Percentiles rank a stretch among this genome's conserved stretches.
phyloP scores from a whole-genome alignment of 768 basidiomycete genomes.

The Lactifluus hygrophoroides region DNA sequence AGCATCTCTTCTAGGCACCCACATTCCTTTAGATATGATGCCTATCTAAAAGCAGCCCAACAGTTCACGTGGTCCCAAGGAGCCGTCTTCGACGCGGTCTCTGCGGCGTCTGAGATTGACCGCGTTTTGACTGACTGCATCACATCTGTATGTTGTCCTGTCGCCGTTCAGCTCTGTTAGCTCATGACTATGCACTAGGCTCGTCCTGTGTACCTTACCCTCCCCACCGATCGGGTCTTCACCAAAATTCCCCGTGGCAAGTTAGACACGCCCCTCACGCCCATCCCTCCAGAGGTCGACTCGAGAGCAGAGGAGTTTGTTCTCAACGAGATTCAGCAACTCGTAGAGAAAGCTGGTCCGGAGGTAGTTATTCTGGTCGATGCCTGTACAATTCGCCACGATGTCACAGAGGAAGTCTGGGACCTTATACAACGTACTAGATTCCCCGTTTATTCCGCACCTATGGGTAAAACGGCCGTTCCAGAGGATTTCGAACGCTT shows the following conservation, averaged over 20 bases:
- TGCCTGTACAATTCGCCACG: constrained; percentile 70
- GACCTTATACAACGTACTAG: constrained; percentile 56
- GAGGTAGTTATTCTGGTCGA: constrained; percentile 74
- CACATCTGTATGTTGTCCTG: background rate
- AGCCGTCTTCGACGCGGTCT: constrained; percentile 40
- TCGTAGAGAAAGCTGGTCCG: constrained; percentile 48
- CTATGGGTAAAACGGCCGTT: constrained; percentile 78
- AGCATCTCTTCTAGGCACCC: background rate
- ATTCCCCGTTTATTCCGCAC: constrained; percentile 66
- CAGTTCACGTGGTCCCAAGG: constrained; percentile 71
- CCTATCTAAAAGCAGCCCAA: constrained; percentile 64
- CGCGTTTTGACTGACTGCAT: constrained; percentile 58
- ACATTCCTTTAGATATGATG: constrained; percentile 50
- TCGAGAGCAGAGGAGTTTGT: constrained; percentile 57
- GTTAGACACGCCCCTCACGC: constrained; percentile 50
- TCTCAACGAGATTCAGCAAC: constrained; percentile 59
- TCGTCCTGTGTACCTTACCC: constrained; percentile 78
- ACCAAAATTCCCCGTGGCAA: constrained; percentile 56
- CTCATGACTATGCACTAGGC: constrained; percentile 35
- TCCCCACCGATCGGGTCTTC: constrained; percentile 78
- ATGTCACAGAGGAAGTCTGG: constrained; percentile 50
- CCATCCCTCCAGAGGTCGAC: constrained; percentile 44
- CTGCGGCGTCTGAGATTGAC: constrained; percentile 69
- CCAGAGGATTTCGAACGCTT: constrained; percentile 63
- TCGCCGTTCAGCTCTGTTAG: background rate